A percentile compares a stretch with the other conserved stretches of the same genome.
These are phyloP conservation scores for Cryomyces minteri DNA, from an alignment of 495 filamentous ascomycete genomes.

Conservation along the genomic window DNA sequence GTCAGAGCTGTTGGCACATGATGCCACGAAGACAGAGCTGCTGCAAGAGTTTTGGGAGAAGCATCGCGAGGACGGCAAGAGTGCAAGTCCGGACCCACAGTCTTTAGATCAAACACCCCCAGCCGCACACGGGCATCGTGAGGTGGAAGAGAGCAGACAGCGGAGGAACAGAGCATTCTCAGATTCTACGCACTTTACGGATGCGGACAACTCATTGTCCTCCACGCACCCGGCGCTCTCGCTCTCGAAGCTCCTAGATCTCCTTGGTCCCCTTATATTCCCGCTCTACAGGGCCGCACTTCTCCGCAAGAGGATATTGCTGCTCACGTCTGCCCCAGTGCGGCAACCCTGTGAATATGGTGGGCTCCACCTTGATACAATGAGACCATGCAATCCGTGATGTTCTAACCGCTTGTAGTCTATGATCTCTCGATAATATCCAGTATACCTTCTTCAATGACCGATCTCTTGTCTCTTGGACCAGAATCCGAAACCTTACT, in stretches of 20 bases:
- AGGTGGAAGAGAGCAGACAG: neutral
- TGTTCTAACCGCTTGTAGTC: slow-evolving; percentile 30
- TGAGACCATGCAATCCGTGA: too few species aligned
- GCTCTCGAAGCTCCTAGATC: slow-evolving; percentile 53
- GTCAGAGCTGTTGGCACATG: slow-evolving; percentile 15
- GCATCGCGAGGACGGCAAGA: slow-evolving; percentile 14
- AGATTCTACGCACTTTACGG: slow-evolving; percentile 22
- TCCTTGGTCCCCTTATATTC: slow-evolving; percentile 80
- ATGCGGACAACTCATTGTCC: slow-evolving; percentile 46
- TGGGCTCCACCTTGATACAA: slow-evolving; percentile 19
- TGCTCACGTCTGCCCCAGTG: slow-evolving; percentile 71
- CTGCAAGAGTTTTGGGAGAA: slow-evolving; percentile 69
- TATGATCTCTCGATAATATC: slow-evolving; percentile 88
- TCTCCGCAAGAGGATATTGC: slow-evolving; percentile 69
- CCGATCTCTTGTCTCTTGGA: slow-evolving; percentile 35
- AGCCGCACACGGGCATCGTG: neutral
- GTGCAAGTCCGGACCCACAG: slow-evolving; percentile 20
- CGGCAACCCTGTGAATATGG: slow-evolving; percentile 75
- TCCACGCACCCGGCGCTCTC: slow-evolving; percentile 75
- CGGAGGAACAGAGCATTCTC: slow-evolving; percentile 26
- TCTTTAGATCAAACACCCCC: neutral
- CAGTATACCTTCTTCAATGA: slow-evolving; percentile 47
- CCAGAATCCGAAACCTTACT: slow-evolving; percentile 30
- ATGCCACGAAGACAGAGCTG: slow-evolving; percentile 34
- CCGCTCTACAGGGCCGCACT: slow-evolving; percentile 81